Conservation (phyloP, 1,284 basidiomycete species). For the Singerocomus rubriflavus region DNA sequence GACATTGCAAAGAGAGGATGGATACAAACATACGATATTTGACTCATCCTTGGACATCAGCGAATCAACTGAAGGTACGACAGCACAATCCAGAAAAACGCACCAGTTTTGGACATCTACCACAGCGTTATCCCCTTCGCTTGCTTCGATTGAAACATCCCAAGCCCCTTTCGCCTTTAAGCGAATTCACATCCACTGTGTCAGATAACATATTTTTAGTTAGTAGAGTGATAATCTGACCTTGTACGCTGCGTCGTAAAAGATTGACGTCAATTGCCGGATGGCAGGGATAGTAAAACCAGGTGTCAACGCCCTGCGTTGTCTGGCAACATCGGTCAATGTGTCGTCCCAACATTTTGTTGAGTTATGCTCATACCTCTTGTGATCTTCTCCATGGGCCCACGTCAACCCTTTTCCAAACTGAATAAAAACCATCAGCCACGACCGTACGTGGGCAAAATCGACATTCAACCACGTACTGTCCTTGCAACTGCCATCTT, state of each 20-base stretch:
- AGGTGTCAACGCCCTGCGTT: slow-evolving; percentile 29
- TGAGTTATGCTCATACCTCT: neutral
- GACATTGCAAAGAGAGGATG: neutral
- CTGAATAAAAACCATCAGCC: neutral
- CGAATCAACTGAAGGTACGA: no score
- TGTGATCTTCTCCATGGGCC: slow-evolving; percentile 15
- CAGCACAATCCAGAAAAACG: no score
- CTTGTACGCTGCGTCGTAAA: slow-evolving; percentile 42
- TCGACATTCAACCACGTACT: slow-evolving; percentile 33
- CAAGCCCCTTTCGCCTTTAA: slow-evolving; percentile 43
- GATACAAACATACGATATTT: slow-evolving; percentile 39
- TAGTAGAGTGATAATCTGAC: slow-evolving; percentile 25
- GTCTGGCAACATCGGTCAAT: slow-evolving; percentile 23
- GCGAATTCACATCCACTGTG: neutral
- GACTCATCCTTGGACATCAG: slow-evolving; percentile 42
- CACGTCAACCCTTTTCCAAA: slow-evolving; percentile 13
- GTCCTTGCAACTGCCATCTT: slow-evolving; percentile 41
- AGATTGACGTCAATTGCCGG: neutral
- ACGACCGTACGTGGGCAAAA: neutral
- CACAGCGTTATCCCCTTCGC: slow-evolving; percentile 26
- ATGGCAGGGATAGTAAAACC: slow-evolving; percentile 1
- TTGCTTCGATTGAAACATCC: slow-evolving; percentile 44
- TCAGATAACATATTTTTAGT: no score
- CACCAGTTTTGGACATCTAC: slow-evolving; percentile 48
- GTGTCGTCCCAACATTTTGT: no score